A percentile compares a stretch with the other conserved stretches of the same genome.
phyloP scores from a whole-genome alignment of 2,329 filamentous ascomycete species.

The Cyclaneusma minus region DNA sequence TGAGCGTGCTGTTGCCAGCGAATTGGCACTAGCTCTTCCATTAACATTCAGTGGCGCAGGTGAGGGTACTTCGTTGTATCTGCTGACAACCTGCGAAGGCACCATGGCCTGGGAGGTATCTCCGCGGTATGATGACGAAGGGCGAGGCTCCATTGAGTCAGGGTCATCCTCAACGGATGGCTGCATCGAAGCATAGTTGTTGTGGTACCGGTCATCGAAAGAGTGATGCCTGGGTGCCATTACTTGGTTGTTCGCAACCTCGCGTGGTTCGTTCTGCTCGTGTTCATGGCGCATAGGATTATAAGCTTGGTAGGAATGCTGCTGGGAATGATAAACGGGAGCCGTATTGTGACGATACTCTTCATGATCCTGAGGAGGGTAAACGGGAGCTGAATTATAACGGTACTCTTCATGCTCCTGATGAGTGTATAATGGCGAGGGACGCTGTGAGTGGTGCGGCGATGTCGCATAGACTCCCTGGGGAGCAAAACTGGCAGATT shows the following conservation, averaged over 20 bases:
- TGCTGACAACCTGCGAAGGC: constrained; percentile 8
- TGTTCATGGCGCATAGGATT: constrained; percentile 7
- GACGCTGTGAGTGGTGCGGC: too few relatives aligned
- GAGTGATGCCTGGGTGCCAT: constrained; percentile 17
- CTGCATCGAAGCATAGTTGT: constrained; percentile 27
- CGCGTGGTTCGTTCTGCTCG: constrained; percentile 11
- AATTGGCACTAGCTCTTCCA: constrained; percentile 12
- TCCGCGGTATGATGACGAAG: too few relatives aligned
- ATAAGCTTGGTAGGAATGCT: constrained; percentile 15
- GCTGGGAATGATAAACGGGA: constrained; percentile 7
- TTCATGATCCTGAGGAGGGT: too few relatives aligned
- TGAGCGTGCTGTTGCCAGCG: too few relatives aligned
- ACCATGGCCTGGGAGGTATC: constrained; percentile 10
- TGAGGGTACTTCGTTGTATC: constrained; percentile 15
- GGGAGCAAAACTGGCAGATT: too few relatives aligned
- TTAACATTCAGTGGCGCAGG: constrained; percentile 17
- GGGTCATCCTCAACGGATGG: constrained; percentile 28
- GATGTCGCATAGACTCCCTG: too few relatives aligned
- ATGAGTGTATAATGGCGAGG: too few relatives aligned
- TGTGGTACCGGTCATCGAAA: constrained; percentile 20
- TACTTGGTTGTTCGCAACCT: constrained; percentile 4
- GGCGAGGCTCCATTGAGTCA: too few relatives aligned
- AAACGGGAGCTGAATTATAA: background rate
- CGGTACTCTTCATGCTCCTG: too few relatives aligned
- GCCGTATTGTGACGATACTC: too few relatives aligned